A percentile compares a stretch with the other conserved stretches of the same genome.
Evolutionary conservation across 768 basidiomycete genomes (phyloP).

Genomic region (Leccinum barrowsii): DNA sequence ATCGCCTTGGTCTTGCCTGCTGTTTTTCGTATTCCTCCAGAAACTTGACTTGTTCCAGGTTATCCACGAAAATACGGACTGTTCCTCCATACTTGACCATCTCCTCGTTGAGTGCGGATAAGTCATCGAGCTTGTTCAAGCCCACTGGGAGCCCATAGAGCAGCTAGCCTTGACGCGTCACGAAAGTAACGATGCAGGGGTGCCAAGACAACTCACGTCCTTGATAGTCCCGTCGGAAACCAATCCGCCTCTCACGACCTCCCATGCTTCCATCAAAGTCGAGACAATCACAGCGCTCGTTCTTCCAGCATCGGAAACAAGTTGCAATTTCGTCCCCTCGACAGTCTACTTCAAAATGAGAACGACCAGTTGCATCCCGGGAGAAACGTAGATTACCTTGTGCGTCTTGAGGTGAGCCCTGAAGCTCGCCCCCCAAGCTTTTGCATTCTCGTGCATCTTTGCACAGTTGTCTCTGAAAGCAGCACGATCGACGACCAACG

Average conservation of each 20-base stretch:
- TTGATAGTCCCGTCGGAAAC: constrained; percentile 70
- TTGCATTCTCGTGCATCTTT: constrained; percentile 64
- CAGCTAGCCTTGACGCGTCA: constrained; percentile 45
- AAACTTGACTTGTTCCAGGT: constrained; percentile 65
- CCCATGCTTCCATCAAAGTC: constrained; percentile 82
- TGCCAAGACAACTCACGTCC: constrained; percentile 53
- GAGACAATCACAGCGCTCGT: constrained; percentile 71
- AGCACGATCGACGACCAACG: constrained; percentile 71
- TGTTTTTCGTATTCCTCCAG: constrained; percentile 57
- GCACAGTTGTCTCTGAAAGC: constrained; percentile 72
- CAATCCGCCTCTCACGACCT: constrained; percentile 62
- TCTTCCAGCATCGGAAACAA: constrained; percentile 49
- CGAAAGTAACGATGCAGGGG: constrained; percentile 1
- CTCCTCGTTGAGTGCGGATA: constrained; percentile 56
- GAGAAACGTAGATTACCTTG: constrained; percentile 45
- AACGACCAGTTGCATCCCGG: background rate
- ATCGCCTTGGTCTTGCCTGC: constrained; percentile 40
- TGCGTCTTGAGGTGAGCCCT: constrained; percentile 85
- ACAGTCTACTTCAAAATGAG: constrained; percentile 47
- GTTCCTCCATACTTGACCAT: constrained; percentile 52
- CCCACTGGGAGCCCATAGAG: constrained; percentile 76
- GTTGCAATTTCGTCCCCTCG: constrained; percentile 71
- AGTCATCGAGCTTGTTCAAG: constrained; percentile 67
- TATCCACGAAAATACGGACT: constrained; percentile 70
- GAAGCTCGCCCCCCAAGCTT: constrained; percentile 66